These are phyloP conservation scores for Aspergillus clavatus DNA, from an alignment of 2,329 filamentous ascomycete species.

Conservation along the genomic window DNA sequence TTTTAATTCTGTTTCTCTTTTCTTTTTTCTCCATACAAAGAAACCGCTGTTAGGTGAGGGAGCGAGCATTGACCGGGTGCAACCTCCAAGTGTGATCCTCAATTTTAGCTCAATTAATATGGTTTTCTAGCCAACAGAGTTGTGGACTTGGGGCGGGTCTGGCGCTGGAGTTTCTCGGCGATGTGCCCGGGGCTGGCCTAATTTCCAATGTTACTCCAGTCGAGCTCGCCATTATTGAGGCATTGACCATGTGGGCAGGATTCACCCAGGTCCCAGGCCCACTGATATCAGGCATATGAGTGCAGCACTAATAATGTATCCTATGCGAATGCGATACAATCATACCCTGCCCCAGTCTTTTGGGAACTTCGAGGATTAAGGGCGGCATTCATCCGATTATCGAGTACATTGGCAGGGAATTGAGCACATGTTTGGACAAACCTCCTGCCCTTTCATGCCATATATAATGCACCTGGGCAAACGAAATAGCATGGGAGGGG, in stretches of 20 bases:
- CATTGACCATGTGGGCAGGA: constrained; percentile 17
- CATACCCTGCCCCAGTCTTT: too few relatives aligned
- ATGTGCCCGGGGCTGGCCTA: background rate
- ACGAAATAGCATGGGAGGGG: background rate
- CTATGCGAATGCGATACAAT: too few relatives aligned
- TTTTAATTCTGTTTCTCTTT: constrained; percentile 1
- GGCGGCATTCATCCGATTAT: too few relatives aligned
- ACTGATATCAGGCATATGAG: too few relatives aligned
- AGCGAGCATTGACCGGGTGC: too few relatives aligned
- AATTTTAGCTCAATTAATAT: too few relatives aligned
- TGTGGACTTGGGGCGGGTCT: background rate
- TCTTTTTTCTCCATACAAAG: too few relatives aligned
- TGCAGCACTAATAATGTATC: too few relatives aligned
- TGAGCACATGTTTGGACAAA: background rate
- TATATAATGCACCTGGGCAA: background rate
- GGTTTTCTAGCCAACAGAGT: background rate
- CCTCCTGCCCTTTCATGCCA: background rate
- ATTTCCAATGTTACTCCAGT: background rate
- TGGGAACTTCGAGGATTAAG: too few relatives aligned
- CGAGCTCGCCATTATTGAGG: constrained; percentile 3
- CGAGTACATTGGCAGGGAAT: background rate
- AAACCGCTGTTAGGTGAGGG: too few relatives aligned
- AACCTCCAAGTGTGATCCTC: too few relatives aligned
- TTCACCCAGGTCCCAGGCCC: constrained; percentile 15
- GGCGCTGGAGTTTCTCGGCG: background rate